Base-by-base conservation (phyloP, 2,329 filamentous ascomycete genomes). In the Penicillium crustosum region DNA sequence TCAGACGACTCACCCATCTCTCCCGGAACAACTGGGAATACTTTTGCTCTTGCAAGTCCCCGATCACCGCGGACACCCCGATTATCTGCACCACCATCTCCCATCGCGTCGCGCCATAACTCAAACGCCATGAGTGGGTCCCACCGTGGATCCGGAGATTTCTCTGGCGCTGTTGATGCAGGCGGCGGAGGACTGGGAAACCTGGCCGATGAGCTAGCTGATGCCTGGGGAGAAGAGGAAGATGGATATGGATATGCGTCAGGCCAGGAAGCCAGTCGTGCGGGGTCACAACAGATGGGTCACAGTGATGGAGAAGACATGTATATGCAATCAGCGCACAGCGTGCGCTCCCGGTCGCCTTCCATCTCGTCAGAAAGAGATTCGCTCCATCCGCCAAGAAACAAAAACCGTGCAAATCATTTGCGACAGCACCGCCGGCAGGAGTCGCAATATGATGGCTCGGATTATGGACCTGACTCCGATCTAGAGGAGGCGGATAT, bases 201-300 rank as follows among this genome's bases (percentile, higher is more conserved):
- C 62, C 71, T 88, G 50, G 86, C 86, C 29, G 86, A 88, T 67
- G 86, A 88, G 68, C 73, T 88, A 25, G 85, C 82, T 27, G 82
- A 85, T 64, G 81, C 81, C n/a, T 84, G 81, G 77, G 82, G 82
- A 23, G 72, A 79, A 38, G 82, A 82, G 29, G 81, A 81, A 47
- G 77, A 74, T 17, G 77, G 76, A 25, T 79, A 81, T 51, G 76
- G 73, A 48, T 76, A 77, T 57, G 68, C 67, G 8, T 76, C 75
- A 2, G 74, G 73, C 9, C 71, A 75, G 65, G 74, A 76, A 48
- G 68, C 64, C 21, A 61, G 62, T n/a, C 65, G 63, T 10, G 61
- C 62, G 27, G 69, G 73, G 39, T 63, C 66, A 51, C 69, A 75
- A n/a, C 66, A 66, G 38, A 55, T 67, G 53, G 66, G 71, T 25